Evolutionary conservation across 2,329 filamentous ascomycete genomes (phyloP), one percentile per base, ranked within the genome.

Genomic region (Zymoseptoria passerinii): DNA sequence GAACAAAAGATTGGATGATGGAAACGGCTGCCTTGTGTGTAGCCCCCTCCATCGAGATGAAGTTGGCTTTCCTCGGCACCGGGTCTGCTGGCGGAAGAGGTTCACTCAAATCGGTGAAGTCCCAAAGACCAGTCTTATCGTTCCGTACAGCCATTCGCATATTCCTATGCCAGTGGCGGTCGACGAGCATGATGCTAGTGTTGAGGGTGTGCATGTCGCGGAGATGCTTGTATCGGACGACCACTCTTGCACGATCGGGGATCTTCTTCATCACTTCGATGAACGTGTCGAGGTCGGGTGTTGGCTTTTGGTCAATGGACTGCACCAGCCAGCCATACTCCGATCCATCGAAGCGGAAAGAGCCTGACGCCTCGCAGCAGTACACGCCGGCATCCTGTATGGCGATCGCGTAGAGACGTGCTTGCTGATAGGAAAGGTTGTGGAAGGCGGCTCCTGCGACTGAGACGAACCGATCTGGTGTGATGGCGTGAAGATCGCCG

Each of bases 381-480:
- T 90, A 99, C 18, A 99, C 91, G 35, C 94, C 94, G 49, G 74
- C 70, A 54, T 74, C 71, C 72, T 91, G 87, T 67, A 91, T 88
- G 8, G 92, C 86, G 58, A 99, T 92, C 35, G 92, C 92, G 72
- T 96, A 97, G 4, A 96, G 82, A 8, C 94, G 86, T n/a, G 94
- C 91, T 75, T 97, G 92, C 71, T 99, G 94, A 73, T 99, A 99
- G 0, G 95, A 99, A 18, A 99, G 79, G 71, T 95, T 85, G 76
- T 99, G 95, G 78, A 99, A 97, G 59, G 91, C 92, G 23, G 87
- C 94, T 19, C 94, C 95, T 49, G 92, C 90, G 50, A 97, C 92
- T 4, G 91, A 90, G 56, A 97, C 89, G 71, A 97, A 99, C 61
- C 92, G 88, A 75, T 96, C 92, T 13, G 95, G 94, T 2, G 94